Conservation (phyloP, 2,329 filamentous ascomycete genomes). For the Alternaria gansuensis region DNA sequence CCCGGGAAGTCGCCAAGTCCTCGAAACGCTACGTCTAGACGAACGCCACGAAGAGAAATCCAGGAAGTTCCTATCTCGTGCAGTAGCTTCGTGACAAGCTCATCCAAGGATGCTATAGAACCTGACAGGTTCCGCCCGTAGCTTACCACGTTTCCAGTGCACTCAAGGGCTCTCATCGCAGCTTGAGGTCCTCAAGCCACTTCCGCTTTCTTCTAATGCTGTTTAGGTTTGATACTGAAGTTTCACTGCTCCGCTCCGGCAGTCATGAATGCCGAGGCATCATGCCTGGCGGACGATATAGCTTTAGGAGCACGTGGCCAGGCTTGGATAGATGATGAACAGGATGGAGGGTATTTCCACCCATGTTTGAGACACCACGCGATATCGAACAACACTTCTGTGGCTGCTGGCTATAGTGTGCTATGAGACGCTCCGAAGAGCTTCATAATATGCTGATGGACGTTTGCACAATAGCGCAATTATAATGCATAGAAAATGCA, state of each 20-base stretch:
- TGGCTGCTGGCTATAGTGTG: background rate
- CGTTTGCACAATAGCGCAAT: background rate
- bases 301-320: background rate
- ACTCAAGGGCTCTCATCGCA: background rate
- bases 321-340: background rate
- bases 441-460: background rate
- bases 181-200: background rate
- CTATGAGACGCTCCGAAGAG: background rate
- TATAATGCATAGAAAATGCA: background rate
- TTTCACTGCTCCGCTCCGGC: background rate
- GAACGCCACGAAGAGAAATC: constrained; percentile 5
- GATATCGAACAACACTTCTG: background rate
- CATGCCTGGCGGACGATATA: background rate
- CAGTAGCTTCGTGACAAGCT: background rate
- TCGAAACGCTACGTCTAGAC: background rate
- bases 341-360: background rate
- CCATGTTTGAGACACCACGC: background rate
- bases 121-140: background rate
- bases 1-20: constrained; percentile 9
- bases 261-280: background rate
- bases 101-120: background rate
- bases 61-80: background rate
- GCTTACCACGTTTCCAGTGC: background rate
- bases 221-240: background rate
- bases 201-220: background rate